Conservation (phyloP, 2,329 filamentous ascomycete genomes). For the Diaporthe longicolla region DNA sequence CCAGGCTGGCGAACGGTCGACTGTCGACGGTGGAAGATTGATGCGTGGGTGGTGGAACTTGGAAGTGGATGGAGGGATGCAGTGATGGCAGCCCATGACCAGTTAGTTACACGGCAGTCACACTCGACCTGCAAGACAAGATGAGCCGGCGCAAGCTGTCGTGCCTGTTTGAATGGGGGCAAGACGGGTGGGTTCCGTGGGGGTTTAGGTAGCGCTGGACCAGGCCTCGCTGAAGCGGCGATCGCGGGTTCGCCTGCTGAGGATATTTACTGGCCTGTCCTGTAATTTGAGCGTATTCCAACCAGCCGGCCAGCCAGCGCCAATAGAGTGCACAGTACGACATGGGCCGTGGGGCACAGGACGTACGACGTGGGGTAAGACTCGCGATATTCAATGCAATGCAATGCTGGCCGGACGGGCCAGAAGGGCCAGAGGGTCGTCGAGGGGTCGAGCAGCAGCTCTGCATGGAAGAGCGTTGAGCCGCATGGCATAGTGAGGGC, state of each 20-base stretch:
- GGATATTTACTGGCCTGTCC: neutral
- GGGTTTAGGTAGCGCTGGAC: slow-evolving; percentile 3
- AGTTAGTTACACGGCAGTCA: slow-evolving; percentile 26
- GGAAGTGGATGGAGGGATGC: slow-evolving; percentile 1
- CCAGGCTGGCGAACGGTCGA: slow-evolving; percentile 5
- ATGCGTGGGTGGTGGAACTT: neutral
- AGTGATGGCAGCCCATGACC: slow-evolving; percentile 14
- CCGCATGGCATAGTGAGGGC: slow-evolving; percentile 4
- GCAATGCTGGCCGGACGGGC: neutral
- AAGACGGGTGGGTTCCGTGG: slow-evolving; percentile 19
- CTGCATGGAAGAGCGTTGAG: neutral
- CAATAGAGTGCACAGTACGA: neutral
- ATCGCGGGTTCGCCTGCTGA: slow-evolving; percentile 16
- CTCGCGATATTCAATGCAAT: neutral
- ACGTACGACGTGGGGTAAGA: neutral
- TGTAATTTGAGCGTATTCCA: neutral
- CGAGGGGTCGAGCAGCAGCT: neutral
- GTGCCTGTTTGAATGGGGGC: slow-evolving; percentile 19
- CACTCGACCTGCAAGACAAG: slow-evolving; percentile 13
- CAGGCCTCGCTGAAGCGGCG: slow-evolving; percentile 3
- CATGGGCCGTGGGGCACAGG: neutral
- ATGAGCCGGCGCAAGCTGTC: slow-evolving; percentile 15
- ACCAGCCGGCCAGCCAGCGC: neutral
- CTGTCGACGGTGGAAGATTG: slow-evolving; percentile 1
- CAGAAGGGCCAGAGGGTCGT: neutral